phyloP scores from a whole-genome alignment of 768 basidiomycete genomes.

The Boletus huronensis region DNA sequence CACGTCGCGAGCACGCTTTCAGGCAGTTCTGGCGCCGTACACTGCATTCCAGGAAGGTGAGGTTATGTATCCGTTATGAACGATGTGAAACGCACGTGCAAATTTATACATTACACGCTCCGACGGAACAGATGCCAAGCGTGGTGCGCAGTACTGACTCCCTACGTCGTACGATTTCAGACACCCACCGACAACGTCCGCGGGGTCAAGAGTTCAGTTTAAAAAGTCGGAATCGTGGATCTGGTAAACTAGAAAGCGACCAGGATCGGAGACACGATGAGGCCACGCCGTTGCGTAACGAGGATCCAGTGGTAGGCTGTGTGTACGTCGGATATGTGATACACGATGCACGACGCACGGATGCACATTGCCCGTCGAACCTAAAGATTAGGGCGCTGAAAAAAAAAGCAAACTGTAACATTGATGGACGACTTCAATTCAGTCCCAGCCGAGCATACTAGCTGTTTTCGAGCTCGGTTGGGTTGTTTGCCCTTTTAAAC shows the following conservation, averaged over 20 bases:
- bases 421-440: neutral
- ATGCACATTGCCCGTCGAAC: neutral
- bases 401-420: too few species aligned
- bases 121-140: neutral
- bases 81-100: neutral
- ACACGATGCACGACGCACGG: neutral
- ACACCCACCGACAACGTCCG: neutral
- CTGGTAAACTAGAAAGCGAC: neutral
- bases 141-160: neutral
- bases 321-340: neutral
- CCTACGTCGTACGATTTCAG: neutral
- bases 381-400: neutral
- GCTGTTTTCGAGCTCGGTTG: neutral
- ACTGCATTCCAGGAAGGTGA: neutral
- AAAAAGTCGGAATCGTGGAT: neutral
- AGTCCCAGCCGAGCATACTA: too few species aligned
- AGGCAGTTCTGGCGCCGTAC: neutral
- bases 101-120: neutral
- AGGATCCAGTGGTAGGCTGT: neutral
- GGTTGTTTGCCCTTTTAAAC: neutral
- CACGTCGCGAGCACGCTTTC: neutral
- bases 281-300: neutral
- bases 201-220: neutral
- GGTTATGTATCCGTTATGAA: neutral
- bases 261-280: too few species aligned